Conservation (phyloP, 129 eudicot species). For the Tagetes patula region DNA sequence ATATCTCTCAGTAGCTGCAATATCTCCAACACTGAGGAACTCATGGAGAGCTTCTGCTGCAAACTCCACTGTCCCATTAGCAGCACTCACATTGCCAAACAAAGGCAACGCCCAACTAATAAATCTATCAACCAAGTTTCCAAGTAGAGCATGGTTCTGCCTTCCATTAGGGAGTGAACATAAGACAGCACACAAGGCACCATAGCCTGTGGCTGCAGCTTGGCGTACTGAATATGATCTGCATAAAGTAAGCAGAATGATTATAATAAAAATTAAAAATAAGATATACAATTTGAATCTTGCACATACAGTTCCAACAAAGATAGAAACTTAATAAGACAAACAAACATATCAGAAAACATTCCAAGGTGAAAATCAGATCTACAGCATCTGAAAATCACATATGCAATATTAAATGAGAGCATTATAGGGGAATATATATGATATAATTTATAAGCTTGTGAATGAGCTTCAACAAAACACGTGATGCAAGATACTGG, state of each 20-base stretch:
- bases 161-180: constrained; percentile 82
- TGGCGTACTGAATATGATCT: constrained; percentile 85
- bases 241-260: constrained; percentile 23
- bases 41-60: constrained; percentile 88
- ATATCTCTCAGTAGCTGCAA: constrained; percentile 79
- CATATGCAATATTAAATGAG: background rate
- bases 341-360: background rate
- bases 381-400: background rate
- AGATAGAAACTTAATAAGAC: constrained; percentile 13
- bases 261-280: constrained; percentile 10
- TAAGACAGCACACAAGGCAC: constrained; percentile 86
- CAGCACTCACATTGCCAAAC: constrained; percentile 48
- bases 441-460: background rate
- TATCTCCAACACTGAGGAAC: constrained; percentile 85
- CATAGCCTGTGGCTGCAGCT: constrained; percentile 90
- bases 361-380: constrained; percentile 12
- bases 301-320: constrained; percentile 12
- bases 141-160: constrained; percentile 76
- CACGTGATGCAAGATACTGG: background rate
- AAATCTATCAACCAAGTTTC: constrained; percentile 77
- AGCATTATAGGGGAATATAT: constrained; percentile 6
- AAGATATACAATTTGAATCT: constrained; percentile 6
- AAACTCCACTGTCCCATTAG: constrained; percentile 60
- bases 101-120: constrained; percentile 86
- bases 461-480: constrained; percentile 1